Percentiles rank a stretch among this genome's conserved stretches.
These are phyloP conservation scores for Fomitopsis pulvina DNA, from an alignment of 768 basidiomycete genomes.

Conservation along the genomic window DNA sequence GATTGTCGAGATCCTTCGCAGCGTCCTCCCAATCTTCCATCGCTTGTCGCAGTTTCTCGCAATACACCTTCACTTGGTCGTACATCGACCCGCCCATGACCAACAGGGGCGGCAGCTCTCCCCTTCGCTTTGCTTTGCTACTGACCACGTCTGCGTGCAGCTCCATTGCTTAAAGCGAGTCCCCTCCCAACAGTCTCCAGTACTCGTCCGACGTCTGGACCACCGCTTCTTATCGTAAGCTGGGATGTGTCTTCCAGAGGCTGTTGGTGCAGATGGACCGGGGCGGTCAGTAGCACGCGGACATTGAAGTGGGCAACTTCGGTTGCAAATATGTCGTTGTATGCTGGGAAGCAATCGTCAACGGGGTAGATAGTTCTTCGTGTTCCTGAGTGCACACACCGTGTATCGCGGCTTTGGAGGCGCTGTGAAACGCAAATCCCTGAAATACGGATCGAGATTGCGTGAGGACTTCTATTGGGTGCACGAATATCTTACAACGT, in stretches of 20 bases:
- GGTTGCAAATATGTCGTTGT: slow-evolving; percentile 44
- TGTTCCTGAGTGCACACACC: slow-evolving; percentile 27
- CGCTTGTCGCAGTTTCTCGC: slow-evolving; percentile 32
- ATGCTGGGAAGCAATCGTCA: slow-evolving; percentile 8
- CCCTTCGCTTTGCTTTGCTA: slow-evolving; percentile 44
- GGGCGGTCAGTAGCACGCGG: slow-evolving; percentile 49
- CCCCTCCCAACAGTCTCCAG: slow-evolving; percentile 27
- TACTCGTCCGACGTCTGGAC: background rate
- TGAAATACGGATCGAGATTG: slow-evolving; percentile 9
- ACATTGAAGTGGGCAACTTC: slow-evolving; percentile 53
- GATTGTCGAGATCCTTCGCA: slow-evolving; percentile 21
- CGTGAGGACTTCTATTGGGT: background rate
- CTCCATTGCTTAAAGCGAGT: slow-evolving; percentile 54
- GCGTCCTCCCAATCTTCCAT: slow-evolving; percentile 53
- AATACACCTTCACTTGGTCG: slow-evolving; percentile 42
- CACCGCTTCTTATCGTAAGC: slow-evolving; percentile 38
- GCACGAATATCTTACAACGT: slow-evolving; percentile 19
- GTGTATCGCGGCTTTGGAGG: slow-evolving; percentile 38
- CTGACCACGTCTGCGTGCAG: slow-evolving; percentile 34
- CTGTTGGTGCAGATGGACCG: slow-evolving; percentile 51
- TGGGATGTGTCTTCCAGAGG: slow-evolving; percentile 43
- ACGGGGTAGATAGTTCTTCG: background rate
- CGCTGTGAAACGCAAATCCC: slow-evolving; percentile 26
- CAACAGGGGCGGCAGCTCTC: slow-evolving; percentile 40
- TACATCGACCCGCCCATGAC: slow-evolving; percentile 49